Evolutionary conservation across 176 grass and related monocot genomes (phyloP).

Genomic region (Carex pumila): DNA sequence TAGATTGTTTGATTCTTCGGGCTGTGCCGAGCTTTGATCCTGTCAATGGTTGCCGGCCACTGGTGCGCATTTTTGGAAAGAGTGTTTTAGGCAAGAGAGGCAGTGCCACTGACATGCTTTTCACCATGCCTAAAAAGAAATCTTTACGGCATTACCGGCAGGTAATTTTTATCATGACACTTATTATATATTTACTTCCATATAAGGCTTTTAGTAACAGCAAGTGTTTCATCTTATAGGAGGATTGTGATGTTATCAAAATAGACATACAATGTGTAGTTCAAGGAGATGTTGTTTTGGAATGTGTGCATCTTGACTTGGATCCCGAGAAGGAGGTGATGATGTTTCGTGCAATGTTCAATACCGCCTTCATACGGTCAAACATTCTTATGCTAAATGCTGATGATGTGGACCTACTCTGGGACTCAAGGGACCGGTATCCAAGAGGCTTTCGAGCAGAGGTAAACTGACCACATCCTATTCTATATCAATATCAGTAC

Average conservation of each 20-base stretch:
- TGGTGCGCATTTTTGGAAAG: conserved; percentile 81
- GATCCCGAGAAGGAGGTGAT: conserved; percentile 94
- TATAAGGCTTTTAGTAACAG: not conserved
- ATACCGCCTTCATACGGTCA: conserved; percentile 92
- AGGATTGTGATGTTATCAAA: conserved; percentile 93
- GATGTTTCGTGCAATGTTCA: conserved; percentile 99
- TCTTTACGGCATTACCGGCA: conserved; percentile 74
- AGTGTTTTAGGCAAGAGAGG: conserved; percentile 60
- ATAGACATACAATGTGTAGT: conserved; percentile 97
- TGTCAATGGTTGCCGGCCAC: conserved; percentile 81
- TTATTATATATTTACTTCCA: conserved; percentile 27
- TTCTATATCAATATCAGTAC: not conserved
- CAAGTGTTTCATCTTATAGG: conserved; percentile 38
- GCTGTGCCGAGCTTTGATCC: conserved; percentile 81
- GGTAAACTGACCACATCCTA: conserved; percentile 32
- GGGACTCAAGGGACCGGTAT: conserved; percentile 81
- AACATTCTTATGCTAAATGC: conserved; percentile 91
- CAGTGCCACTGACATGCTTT: conserved; percentile 50
- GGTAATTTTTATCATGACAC: conserved; percentile 34
- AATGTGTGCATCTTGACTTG: conserved; percentile 94
- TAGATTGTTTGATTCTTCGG: conserved; percentile 96
- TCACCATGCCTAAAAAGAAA: conserved; percentile 93
- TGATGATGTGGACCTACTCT: conserved; percentile 87
- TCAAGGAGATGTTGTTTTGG: conserved; percentile 95
- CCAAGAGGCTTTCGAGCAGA: conserved; percentile 84